Base-by-base conservation (phyloP, 2,329 filamentous ascomycete genomes). In the Aspergillus pseudotamarii region DNA sequence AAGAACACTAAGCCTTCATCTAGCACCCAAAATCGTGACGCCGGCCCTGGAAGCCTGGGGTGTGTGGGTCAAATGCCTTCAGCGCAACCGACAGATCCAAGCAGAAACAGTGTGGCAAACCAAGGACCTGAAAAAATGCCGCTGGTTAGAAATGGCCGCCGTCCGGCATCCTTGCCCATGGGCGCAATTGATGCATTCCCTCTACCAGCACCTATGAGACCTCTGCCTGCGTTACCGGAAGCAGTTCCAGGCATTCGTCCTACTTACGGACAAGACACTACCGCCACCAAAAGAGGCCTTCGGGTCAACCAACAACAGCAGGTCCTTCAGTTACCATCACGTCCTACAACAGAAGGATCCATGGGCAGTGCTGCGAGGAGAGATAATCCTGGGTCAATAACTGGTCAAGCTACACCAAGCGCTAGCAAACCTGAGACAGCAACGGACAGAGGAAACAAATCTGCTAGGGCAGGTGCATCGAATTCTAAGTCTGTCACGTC, bases 181-280 rank as follows among this genome's bases (percentile, higher is more conserved):
- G 68, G 68, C 19, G 67, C 72, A 0, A 68, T 78, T 19, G 67
- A 77, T 41, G 67, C 73, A 16, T 75, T 76, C 43, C 74, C 76
- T 64, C 70, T 76, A 23, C 77, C 77, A 19, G 75, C 76, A 36
- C 77, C 77, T 14, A 73, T 68, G 30, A 71, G 66, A 36, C 75
- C 77, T 34, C 60, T 79, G 5, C 77, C 77, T 57, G 73, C 72
- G 5, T 60, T 78, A 10, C 77, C 77, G 11, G 66, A 71, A 36
- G 32, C 65, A 21, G 60, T 50, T 3, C 46, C 61, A 32, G 57
- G 59, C 14, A 58, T 68, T 23, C 62, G 63, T 32, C 57, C 56
- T 41, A 38, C 30, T 38, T 65, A 55, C 9, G 65, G 63, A 23
- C 48, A 59, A 2, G 64, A 63, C n/a, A 19, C 34, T 16, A 30